Evolutionary conservation across 805 yeast species (phyloP).

Genomic region (Saccharomyces jurei): DNA sequence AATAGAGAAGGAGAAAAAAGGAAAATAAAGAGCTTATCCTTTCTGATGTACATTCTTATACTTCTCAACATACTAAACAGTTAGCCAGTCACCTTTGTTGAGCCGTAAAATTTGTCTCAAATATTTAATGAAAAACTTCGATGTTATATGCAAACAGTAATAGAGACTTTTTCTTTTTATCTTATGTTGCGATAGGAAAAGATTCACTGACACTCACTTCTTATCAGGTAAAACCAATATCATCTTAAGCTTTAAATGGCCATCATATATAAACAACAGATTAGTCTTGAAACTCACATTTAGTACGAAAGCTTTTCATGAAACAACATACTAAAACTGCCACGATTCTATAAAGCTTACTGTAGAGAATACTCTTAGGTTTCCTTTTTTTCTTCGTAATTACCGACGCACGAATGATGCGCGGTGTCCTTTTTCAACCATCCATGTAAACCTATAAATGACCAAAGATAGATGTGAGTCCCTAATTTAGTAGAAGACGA

Average conservation of each 20-base stretch:
- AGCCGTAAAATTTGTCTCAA: too few relatives aligned
- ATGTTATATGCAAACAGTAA: too few relatives aligned
- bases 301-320: not conserved
- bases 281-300: too few relatives aligned
- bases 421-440: not conserved
- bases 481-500: not conserved
- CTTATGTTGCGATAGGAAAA: too few relatives aligned
- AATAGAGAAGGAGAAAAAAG: not conserved
- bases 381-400: not conserved
- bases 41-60: not conserved
- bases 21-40: not conserved
- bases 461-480: not conserved
- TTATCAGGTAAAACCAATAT: not conserved
- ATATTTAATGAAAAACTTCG: too few relatives aligned
- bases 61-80: too few relatives aligned
- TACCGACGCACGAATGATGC: not conserved
- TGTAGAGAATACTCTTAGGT: not conserved
- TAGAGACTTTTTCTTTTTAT: too few relatives aligned
- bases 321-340: not conserved
- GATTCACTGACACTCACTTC: too few relatives aligned
- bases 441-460: not conserved
- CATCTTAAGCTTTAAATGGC: not conserved
- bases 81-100: too few relatives aligned
- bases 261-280: not conserved
- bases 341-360: not conserved